Evolutionary conservation across 306 rosid genomes (phyloP), one percentile per base, ranked within the genome.

Genomic region (Potentilla sterilis): DNA sequence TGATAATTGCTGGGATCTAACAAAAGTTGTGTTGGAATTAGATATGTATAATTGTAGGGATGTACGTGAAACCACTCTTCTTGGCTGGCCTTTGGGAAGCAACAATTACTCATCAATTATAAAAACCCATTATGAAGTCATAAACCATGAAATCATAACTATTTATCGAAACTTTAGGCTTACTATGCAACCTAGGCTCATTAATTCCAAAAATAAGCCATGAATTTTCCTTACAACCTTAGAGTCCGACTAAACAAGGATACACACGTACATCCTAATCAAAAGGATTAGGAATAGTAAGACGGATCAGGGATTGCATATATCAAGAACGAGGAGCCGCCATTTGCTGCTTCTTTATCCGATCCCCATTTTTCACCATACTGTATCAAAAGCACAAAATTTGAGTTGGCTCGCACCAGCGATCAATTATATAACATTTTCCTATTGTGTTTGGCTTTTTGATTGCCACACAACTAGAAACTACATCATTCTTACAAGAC

Each of bases 311-410:
- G 34, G 11, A 15, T 14, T 12, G 28, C 18, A 35, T 32, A 35
- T 32, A 38, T 87, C 89, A 94, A 67, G 97, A 85, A 70, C 98
- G 92, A 24, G 97, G 97, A 77, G 97, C 93, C 55, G 89, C 86
- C 93, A 94, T 87, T 80, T 92, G 97, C 86, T 87, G 90, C 95
- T 90, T 94, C 86, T 85, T 92, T 57, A 94, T 81, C 84, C 85
- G 84, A 76, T 81, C 83, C 18, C 89, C 95, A 0, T 87, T 74
- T 78, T 81, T 94, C 71, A 94, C 98, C 93, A 81, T 64, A 74
- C 98, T 94, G 93, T 82, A 82, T 49, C 68, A 37, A 67, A 70
- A 44, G 5, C 41, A 52, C 55, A 74, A 68, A 4, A 22, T 67
- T 75, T 76, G 61, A 84, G 28, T 67, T 38, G 44, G 67, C 14